Conservation (phyloP, 2,329 filamentous ascomycete species). For the Monosporascus sp. region DNA sequence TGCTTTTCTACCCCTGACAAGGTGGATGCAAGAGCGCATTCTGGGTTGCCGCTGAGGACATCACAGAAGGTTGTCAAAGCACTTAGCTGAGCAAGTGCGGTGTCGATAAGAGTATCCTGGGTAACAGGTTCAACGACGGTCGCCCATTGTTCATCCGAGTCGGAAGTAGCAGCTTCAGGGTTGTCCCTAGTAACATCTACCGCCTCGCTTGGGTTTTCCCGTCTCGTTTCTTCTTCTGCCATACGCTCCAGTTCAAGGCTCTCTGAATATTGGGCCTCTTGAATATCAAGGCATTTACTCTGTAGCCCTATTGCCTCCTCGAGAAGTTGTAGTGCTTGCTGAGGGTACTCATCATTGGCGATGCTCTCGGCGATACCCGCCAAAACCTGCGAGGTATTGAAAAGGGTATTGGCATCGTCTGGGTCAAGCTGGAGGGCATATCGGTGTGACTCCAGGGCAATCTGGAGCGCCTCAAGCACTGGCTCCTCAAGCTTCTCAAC, state of each 20-base stretch:
- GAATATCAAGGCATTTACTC: slow-evolving; percentile 42
- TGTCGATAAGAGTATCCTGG: slow-evolving; percentile 60
- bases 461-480: slow-evolving; percentile 48
- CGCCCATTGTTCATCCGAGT: slow-evolving; percentile 55
- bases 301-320: slow-evolving; percentile 22
- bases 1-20: slow-evolving; percentile 55
- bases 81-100: slow-evolving; percentile 57
- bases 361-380: slow-evolving; percentile 59
- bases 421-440: slow-evolving; percentile 54
- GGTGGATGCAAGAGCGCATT: slow-evolving; percentile 23
- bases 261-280: slow-evolving; percentile 34
- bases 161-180: slow-evolving; percentile 9
- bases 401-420: slow-evolving; percentile 61
- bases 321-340: slow-evolving; percentile 33
- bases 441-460: slow-evolving; percentile 58
- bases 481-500: slow-evolving; percentile 51
- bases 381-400: slow-evolving; percentile 67
- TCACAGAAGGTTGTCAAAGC: slow-evolving; percentile 46
- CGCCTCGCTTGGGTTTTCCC: neutral
- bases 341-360: slow-evolving; percentile 43
- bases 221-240: slow-evolving; percentile 23
- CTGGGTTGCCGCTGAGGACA: slow-evolving; percentile 35
- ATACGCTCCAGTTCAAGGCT: slow-evolving; percentile 27
- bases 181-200: slow-evolving; percentile 4
- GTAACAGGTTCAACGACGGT: slow-evolving; percentile 63